A percentile compares a stretch with the other conserved stretches of the same genome.
Evolutionary conservation across 345 rosid genomes (phyloP).

Genomic region (Trapa bicornis): DNA sequence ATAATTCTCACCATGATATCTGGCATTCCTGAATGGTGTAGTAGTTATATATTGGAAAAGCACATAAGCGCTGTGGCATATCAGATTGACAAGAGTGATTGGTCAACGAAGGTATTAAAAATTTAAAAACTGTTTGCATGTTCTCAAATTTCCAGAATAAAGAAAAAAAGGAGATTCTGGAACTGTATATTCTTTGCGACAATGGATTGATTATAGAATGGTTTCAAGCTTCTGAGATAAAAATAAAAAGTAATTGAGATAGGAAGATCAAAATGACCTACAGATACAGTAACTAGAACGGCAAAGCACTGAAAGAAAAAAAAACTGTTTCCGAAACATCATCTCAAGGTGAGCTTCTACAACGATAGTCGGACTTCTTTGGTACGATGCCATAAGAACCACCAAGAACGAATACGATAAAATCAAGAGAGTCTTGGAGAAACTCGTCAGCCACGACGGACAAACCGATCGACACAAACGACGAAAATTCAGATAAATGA

Average conservation of each 20-base stretch:
- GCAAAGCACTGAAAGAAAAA: not conserved
- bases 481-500: not conserved
- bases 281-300: not conserved
- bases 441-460: not conserved
- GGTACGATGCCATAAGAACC: not conserved
- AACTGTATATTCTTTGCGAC: too few species aligned
- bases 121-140: too few species aligned
- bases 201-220: too few species aligned
- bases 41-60: not conserved
- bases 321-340: not conserved
- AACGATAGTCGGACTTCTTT: too few species aligned
- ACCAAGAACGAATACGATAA: not conserved
- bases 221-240: too few species aligned
- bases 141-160: too few species aligned
- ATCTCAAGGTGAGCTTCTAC: too few species aligned
- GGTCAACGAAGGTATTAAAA: too few species aligned
- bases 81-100: too few species aligned
- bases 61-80: not conserved
- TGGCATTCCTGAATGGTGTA: not conserved
- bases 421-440: not conserved
- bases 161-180: too few species aligned
- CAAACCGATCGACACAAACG: not conserved
- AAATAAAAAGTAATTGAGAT: not conserved
- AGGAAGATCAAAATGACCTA: not conserved
- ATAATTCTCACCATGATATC: not conserved